Percentiles rank a stretch among this genome's conserved stretches.
phyloP scores from a whole-genome alignment of 768 basidiomycete species.

The Daedaleopsis nitida region DNA sequence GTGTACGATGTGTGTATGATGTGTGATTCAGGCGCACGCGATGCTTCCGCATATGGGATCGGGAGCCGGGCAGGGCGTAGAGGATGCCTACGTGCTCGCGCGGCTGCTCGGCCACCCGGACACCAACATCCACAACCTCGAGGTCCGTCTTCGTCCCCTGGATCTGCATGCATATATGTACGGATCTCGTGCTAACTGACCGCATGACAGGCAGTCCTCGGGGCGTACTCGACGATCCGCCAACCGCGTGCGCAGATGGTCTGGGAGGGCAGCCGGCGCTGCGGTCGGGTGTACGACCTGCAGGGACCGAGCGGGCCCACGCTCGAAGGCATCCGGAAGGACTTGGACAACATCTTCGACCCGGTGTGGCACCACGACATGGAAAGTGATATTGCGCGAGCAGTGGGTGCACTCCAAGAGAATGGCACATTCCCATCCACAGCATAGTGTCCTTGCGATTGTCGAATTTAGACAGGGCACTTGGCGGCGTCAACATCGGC shows the following conservation, averaged over 20 bases:
- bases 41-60: conserved; percentile 62
- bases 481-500: not conserved
- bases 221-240: conserved; percentile 46
- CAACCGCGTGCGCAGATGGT: conserved; percentile 54
- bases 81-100: conserved; percentile 52
- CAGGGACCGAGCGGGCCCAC: conserved; percentile 35
- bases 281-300: conserved; percentile 47
- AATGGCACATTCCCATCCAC: conserved; percentile 3
- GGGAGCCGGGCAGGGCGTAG: conserved; percentile 60
- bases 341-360: conserved; percentile 44
- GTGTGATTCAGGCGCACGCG: conserved; percentile 42
- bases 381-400: conserved; percentile 38
- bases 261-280: conserved; percentile 39
- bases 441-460: not conserved
- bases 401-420: conserved; percentile 28
- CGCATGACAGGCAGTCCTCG: conserved; percentile 41
- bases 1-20: no score
- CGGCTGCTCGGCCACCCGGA: conserved; percentile 47
- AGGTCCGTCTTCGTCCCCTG: conserved; percentile 33
- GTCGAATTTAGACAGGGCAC: not conserved
- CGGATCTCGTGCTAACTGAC: not conserved
- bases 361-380: conserved; percentile 54
- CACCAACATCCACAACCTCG: conserved; percentile 42
- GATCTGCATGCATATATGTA: not conserved
- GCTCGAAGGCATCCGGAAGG: conserved; percentile 34